A percentile compares a stretch with the other conserved stretches of the same genome.
Evolutionary conservation across 768 basidiomycete species (phyloP).

Genomic region (Solioccasus polychromus): DNA sequence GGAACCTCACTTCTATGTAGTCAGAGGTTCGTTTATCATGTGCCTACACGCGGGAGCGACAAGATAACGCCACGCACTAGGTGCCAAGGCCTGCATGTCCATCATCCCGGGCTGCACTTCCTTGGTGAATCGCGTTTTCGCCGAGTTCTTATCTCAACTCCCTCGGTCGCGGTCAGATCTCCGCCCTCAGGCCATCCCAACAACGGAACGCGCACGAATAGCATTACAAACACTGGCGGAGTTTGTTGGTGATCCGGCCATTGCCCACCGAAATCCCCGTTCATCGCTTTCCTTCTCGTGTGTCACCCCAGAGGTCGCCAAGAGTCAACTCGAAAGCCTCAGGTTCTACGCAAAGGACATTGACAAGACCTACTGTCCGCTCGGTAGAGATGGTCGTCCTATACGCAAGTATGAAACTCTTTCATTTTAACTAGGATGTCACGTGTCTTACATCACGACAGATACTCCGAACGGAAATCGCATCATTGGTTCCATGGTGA

Average conservation of each 20-base stretch:
- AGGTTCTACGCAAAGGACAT: slow-evolving; percentile 44
- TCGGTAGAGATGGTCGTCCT: slow-evolving; percentile 56
- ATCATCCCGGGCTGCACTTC: slow-evolving; percentile 55
- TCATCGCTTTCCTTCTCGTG: slow-evolving; percentile 70
- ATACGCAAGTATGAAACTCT: slow-evolving; percentile 50
- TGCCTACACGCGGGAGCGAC: neutral
- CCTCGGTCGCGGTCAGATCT: slow-evolving; percentile 50
- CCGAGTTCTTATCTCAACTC: slow-evolving; percentile 58
- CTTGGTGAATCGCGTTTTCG: slow-evolving; percentile 60
- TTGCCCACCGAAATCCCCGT: slow-evolving; percentile 50
- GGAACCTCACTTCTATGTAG: slow-evolving; percentile 52
- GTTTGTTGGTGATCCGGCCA: slow-evolving; percentile 43
- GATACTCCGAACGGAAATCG: slow-evolving; percentile 58
- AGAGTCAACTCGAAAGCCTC: slow-evolving; percentile 51
- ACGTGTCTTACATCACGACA: slow-evolving; percentile 18
- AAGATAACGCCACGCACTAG: slow-evolving; percentile 30
- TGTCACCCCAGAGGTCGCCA: slow-evolving; percentile 48
- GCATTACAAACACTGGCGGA: slow-evolving; percentile 56
- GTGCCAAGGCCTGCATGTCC: slow-evolving; percentile 53
- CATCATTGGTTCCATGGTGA: slow-evolving; percentile 63
- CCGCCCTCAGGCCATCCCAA: slow-evolving; percentile 32
- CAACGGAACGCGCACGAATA: slow-evolving; percentile 48
- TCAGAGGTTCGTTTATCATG: slow-evolving; percentile 50
- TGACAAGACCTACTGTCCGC: slow-evolving; percentile 50
- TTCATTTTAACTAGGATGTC: neutral